Evolutionary conservation across 805 yeast genomes (phyloP).

Genomic region (Yarrowia keelungensis): DNA sequence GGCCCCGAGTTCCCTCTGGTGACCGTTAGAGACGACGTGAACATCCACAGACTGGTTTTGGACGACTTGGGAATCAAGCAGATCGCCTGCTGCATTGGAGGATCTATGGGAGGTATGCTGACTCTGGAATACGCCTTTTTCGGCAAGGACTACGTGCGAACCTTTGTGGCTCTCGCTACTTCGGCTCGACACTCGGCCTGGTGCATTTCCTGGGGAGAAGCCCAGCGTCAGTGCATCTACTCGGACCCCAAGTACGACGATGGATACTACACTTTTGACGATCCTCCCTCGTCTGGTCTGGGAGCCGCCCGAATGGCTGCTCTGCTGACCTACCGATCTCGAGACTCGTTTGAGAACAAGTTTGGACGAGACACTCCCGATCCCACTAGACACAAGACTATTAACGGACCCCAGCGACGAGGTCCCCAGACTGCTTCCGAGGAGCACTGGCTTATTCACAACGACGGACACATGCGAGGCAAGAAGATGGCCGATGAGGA

Average conservation of each 20-base stretch:
- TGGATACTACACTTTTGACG: constrained; percentile 80
- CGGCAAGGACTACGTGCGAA: constrained; percentile 68
- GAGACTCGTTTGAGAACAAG: constrained; percentile 88
- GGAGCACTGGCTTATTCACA: constrained; percentile 84
- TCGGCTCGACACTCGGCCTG: constrained; percentile 95
- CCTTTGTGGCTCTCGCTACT: constrained; percentile 85
- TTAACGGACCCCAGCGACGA: constrained; percentile 42
- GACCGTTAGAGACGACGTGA: constrained; percentile 91
- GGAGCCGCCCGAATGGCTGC: constrained; percentile 99
- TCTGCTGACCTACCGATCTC: constrained; percentile 84
- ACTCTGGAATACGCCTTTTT: constrained; percentile 86
- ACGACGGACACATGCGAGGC: constrained; percentile 71
- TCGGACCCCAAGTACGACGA: constrained; percentile 93
- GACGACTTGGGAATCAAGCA: constrained; percentile 81
- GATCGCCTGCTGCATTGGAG: constrained; percentile 89
- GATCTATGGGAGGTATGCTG: constrained; percentile 99
- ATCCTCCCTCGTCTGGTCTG: constrained; percentile 83
- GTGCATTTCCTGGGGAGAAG: constrained; percentile 99
- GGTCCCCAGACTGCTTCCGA: constrained; percentile 58
- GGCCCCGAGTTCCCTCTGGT: constrained; percentile 96
- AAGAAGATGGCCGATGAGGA: constrained; percentile 41
- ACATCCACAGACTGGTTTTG: constrained; percentile 74
- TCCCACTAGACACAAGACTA: constrained; percentile 51
- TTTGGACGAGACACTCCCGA: constrained; percentile 86
- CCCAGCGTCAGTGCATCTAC: constrained; percentile 94